Evolutionary conservation across 2,329 filamentous ascomycete species (phyloP), one percentile per base, ranked within the genome.

Genomic region (Monosporascus sp.): DNA sequence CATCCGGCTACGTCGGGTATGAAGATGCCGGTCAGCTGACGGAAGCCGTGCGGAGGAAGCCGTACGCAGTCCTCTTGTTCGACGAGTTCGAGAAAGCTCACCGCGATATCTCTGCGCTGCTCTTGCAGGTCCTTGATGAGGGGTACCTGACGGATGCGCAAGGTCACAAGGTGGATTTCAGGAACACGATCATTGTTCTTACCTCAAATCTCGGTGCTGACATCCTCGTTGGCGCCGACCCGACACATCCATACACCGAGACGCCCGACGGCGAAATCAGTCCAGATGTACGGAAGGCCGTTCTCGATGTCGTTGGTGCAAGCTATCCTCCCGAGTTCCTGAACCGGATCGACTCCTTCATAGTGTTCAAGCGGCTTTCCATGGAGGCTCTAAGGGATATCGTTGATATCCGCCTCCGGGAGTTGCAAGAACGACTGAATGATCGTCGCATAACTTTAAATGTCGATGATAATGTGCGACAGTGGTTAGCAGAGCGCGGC

Each of bases 11-110:
- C 65, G 89, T 97, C 25, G 94, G 94, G 9, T 97, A 97, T 66
- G 94, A 99, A 47, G 94, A 97, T 65, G 92, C 93, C 4, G 94
- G 94, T 1, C 94, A 97, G 71, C 80, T 99, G 11, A 97, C 94
- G 1, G 94, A 99, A 72, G 92, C 93, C 5, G 91, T 99, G 3
- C 84, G 94, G 52, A 83, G 94, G 54, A 97, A 97, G 70, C 94
- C 94, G 0, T 97, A 97, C 62, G 92, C 93, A 0, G 90, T 99
- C 0, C 79, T 99, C 0, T 79, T 99, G 2, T 96, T 99, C 62
- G 94, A 99, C 68, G 94, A 97, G 68, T 97, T 97, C 62, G 94
- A 99, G 68, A 97, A 99, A 69, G 94, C 93, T 0, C 94, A 97
- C 67, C 86, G 90, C 51, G 94, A 99, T 63, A 97, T 97, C 59